Conservation (phyloP, 495 filamentous ascomycete genomes). For the Aspergillus homomorphus region DNA sequence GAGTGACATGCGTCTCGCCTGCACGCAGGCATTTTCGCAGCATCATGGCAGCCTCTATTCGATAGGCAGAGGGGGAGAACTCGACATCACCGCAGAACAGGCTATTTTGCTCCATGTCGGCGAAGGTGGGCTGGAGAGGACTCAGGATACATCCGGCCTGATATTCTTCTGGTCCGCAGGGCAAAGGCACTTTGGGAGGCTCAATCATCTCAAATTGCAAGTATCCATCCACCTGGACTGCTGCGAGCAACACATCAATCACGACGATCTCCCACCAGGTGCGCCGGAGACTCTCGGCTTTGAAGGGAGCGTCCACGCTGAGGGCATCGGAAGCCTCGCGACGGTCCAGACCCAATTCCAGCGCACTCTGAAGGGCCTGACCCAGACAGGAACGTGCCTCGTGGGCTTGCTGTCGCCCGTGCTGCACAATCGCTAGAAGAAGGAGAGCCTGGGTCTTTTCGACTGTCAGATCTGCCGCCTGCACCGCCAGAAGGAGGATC, state of each 20-base stretch:
- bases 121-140: neutral
- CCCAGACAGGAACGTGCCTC: constrained; percentile 1
- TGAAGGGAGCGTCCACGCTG: neutral
- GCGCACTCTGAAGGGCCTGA: neutral
- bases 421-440: constrained; percentile 5
- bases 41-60: constrained; percentile 1
- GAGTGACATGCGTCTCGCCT: neutral
- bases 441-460: constrained; percentile 9
- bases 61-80: constrained; percentile 4
- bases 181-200: constrained; percentile 2
- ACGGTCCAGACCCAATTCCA: constrained; percentile 5
- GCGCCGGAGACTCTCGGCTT: constrained; percentile 6
- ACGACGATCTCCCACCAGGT: constrained; percentile 14
- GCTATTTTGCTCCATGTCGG: constrained; percentile 2
- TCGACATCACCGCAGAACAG: neutral
- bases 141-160: neutral
- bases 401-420: constrained; percentile 1
- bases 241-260: constrained; percentile 3
- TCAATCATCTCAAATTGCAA: neutral
- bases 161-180: constrained; percentile 4
- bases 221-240: constrained; percentile 2
- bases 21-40: constrained; percentile 4
- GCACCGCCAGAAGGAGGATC: neutral
- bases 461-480: neutral
- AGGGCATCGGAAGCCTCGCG: neutral